These are phyloP conservation scores for Ophiostoma himal-ulmi DNA, from an alignment of 2,329 filamentous ascomycete species.

Conservation along the genomic window DNA sequence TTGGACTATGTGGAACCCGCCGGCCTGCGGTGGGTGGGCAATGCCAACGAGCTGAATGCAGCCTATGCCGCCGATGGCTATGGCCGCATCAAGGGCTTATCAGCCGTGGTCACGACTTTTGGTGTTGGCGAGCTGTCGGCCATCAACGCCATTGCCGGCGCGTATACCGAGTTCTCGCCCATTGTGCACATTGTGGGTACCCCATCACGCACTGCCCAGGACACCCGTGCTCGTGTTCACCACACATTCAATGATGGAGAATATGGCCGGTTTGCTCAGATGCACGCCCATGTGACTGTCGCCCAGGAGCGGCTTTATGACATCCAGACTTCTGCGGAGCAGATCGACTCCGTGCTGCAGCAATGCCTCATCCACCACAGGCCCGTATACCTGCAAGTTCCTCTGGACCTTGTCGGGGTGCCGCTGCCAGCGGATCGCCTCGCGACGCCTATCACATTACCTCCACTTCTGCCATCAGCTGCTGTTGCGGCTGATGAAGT, in stretches of 20 bases:
- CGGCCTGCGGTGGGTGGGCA: conserved; percentile 45
- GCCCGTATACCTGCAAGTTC: conserved; percentile 78
- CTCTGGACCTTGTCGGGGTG: conserved; percentile 70
- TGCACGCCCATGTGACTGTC: conserved; percentile 67
- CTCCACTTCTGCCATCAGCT: conserved; percentile 56
- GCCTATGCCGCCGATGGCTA: conserved; percentile 58
- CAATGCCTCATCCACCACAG: conserved; percentile 68
- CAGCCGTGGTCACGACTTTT: conserved; percentile 53
- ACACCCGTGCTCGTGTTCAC: conserved; percentile 33
- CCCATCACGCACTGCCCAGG: conserved; percentile 28
- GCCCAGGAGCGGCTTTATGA: conserved; percentile 65
- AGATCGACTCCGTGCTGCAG: conserved; percentile 72
- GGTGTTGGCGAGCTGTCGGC: conserved; percentile 52
- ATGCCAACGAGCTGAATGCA: conserved; percentile 51
- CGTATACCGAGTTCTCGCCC: conserved; percentile 51
- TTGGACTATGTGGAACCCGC: conserved; percentile 45
- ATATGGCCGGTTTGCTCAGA: conserved; percentile 64
- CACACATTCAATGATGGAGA: conserved; percentile 55
- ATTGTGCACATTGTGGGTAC: conserved; percentile 47
- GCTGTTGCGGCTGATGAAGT: conserved; percentile 69
- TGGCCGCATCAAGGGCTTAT: conserved; percentile 51
- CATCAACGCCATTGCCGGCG: conserved; percentile 51
- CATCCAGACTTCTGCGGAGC: conserved; percentile 60
- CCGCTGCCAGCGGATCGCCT: conserved; percentile 70
- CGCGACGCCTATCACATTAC: conserved; percentile 58